Conservation (phyloP, 768 basidiomycete genomes). For the Serendipita sp. region DNA sequence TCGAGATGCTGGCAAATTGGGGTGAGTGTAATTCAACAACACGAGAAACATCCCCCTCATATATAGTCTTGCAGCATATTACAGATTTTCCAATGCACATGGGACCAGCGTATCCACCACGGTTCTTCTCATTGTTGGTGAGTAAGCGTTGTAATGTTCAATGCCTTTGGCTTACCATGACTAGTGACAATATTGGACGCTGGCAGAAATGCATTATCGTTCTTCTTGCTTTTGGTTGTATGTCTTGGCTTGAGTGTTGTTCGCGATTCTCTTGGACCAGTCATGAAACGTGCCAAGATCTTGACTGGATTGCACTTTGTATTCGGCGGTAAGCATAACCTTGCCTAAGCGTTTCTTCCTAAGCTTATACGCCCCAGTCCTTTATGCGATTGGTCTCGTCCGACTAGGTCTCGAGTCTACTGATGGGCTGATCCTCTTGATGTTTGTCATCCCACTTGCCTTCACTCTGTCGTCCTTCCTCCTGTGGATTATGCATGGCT, state of each 20-base stretch:
- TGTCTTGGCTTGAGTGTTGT: slow-evolving; percentile 87
- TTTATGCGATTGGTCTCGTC: slow-evolving; percentile 92
- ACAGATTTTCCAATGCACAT: slow-evolving; percentile 85
- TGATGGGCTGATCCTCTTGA: slow-evolving; percentile 62
- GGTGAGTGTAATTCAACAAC: slow-evolving; percentile 27
- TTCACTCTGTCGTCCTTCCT: slow-evolving; percentile 93
- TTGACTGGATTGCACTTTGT: slow-evolving; percentile 77
- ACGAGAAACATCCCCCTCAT: background rate
- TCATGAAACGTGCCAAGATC: slow-evolving; percentile 71
- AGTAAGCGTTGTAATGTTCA: slow-evolving; percentile 18
- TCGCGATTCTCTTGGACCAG: slow-evolving; percentile 63
- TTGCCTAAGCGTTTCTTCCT: background rate
- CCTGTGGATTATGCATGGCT: slow-evolving; percentile 84
- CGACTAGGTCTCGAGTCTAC: slow-evolving; percentile 85
- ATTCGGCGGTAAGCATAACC: slow-evolving; percentile 65
- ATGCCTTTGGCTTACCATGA: slow-evolving; percentile 3
- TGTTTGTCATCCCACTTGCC: slow-evolving; percentile 88
- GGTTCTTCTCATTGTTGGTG: slow-evolving; percentile 86
- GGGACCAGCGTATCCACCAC: slow-evolving; percentile 58
- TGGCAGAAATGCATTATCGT: slow-evolving; percentile 82
- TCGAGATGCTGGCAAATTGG: slow-evolving; percentile 92
- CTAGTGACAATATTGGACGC: slow-evolving; percentile 89
- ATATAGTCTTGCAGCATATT: slow-evolving; percentile 45
- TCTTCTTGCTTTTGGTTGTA: slow-evolving; percentile 89
- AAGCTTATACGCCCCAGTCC: slow-evolving; percentile 30